Conservation (phyloP, 805 yeast species). For the Barnettozyma sucrosica region DNA sequence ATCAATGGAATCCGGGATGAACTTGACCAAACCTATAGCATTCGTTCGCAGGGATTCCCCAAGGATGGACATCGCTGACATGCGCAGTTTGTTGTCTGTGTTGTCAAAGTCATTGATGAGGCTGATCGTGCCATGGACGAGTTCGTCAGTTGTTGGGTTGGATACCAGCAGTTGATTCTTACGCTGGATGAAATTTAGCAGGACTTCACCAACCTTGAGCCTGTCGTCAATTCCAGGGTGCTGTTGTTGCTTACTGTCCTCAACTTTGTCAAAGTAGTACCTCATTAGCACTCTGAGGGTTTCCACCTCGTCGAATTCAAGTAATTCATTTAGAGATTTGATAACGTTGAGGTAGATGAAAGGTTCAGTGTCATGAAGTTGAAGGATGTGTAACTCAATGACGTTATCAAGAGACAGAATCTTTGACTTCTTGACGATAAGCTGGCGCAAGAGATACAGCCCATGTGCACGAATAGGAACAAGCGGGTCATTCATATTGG, state of each 20-base stretch:
- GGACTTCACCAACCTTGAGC: conserved; percentile 79
- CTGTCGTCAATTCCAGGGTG: conserved; percentile 48
- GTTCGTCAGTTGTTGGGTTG: conserved; percentile 36
- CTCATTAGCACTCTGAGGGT: conserved; percentile 35
- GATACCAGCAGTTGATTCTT: conserved; percentile 25
- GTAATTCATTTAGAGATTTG: conserved; percentile 62
- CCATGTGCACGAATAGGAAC: conserved; percentile 90
- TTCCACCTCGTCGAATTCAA: conserved; percentile 37
- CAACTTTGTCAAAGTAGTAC: conserved; percentile 27
- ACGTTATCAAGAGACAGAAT: conserved; percentile 50
- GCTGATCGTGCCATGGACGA: conserved; percentile 40
- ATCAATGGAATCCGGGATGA: conserved; percentile 58
- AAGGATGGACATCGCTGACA: conserved; percentile 84
- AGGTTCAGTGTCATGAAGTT: conserved; percentile 76
- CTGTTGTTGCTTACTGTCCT: conserved; percentile 12
- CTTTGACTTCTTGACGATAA: conserved; percentile 45
- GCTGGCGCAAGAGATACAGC: conserved; percentile 51
- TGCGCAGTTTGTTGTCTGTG: conserved; percentile 56
- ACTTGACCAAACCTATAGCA: conserved; percentile 44
- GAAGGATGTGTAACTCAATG: conserved; percentile 53
- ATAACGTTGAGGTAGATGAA: conserved; percentile 81
- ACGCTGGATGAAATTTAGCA: conserved; percentile 50
- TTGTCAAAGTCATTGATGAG: conserved; percentile 31
- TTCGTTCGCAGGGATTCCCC: conserved; percentile 62
- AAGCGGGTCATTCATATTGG: conserved; percentile 66